Conservation (phyloP, 441 rosid species). For the Erysimum pusillum region DNA sequence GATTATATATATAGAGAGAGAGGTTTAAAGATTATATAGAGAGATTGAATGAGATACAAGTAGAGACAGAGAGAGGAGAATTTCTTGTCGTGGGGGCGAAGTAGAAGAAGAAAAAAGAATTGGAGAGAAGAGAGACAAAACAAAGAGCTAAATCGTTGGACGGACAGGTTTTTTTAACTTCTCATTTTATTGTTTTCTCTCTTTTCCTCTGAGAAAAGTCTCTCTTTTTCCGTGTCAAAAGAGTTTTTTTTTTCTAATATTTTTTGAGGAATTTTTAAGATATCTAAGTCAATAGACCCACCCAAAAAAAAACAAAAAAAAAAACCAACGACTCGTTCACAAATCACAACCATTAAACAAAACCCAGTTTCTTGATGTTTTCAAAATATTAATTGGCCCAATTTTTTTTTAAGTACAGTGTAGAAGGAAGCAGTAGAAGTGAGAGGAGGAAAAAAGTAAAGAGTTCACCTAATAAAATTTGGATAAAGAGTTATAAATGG, state of each 20-base stretch:
- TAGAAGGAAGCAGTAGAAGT: too few relatives aligned
- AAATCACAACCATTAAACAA: constrained; percentile 1
- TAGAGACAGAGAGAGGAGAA: background rate
- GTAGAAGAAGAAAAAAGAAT: constrained; percentile 38
- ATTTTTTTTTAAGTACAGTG: background rate
- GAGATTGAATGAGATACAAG: background rate
- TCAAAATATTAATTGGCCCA: background rate
- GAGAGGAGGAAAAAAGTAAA: background rate
- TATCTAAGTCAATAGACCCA: constrained; percentile 38
- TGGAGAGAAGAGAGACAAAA: constrained; percentile 36
- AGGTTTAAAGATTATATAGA: background rate
- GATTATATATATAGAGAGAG: constrained; percentile 6
- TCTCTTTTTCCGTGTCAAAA: constrained; percentile 47
- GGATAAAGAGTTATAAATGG: constrained; percentile 34
- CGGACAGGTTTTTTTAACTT: constrained; percentile 4
- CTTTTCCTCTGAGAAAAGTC: constrained; percentile 40
- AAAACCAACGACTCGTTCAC: constrained; percentile 32
- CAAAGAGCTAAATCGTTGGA: constrained; percentile 32
- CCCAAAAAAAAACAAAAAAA: background rate
- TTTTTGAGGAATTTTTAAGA: background rate
- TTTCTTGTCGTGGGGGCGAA: constrained; percentile 49
- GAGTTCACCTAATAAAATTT: background rate
- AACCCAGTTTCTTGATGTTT: constrained; percentile 15
- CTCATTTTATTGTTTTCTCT: constrained; percentile 10
- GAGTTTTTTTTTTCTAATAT: constrained; percentile 8